Conservation (phyloP, 345 rosid species). For the Excoecaria cochinchinensis region DNA sequence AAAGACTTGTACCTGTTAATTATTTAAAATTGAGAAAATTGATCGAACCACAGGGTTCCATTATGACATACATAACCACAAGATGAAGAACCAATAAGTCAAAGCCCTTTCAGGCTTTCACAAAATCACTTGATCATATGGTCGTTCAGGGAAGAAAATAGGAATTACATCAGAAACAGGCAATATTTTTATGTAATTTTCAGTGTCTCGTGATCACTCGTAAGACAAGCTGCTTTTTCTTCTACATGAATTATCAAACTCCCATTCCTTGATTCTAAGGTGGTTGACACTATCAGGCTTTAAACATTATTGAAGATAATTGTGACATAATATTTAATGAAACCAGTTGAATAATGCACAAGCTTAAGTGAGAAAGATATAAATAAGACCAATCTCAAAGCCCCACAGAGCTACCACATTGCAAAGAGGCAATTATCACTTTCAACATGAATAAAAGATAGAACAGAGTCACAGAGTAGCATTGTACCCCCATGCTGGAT, state of each 20-base stretch:
- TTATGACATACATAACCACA: not conserved
- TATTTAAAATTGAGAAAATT: not conserved
- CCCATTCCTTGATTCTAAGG: not conserved
- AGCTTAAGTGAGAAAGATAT: conserved; percentile 6
- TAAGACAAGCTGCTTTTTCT: not conserved
- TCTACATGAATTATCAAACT: not conserved
- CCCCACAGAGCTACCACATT: not conserved
- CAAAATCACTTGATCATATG: not conserved
- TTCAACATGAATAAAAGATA: not conserved
- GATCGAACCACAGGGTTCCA: not conserved
- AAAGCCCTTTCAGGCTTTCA: not conserved
- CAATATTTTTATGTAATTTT: not conserved
- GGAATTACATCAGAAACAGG: not conserved
- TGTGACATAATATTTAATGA: not conserved
- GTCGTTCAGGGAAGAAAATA: not conserved
- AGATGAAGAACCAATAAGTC: not conserved
- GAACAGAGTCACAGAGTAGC: conserved; percentile 2
- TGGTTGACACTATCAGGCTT: not conserved
- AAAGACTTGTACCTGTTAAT: not conserved
- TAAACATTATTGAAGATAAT: not conserved
- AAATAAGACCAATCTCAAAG: not conserved
- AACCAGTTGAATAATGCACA: not conserved
- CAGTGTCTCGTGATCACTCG: not conserved
- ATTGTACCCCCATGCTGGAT: conserved; percentile 51
- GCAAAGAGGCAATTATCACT: not conserved